phyloP scores from a whole-genome alignment of 2,329 filamentous ascomycete genomes.

The Cylindrodendrum hubeiense region DNA sequence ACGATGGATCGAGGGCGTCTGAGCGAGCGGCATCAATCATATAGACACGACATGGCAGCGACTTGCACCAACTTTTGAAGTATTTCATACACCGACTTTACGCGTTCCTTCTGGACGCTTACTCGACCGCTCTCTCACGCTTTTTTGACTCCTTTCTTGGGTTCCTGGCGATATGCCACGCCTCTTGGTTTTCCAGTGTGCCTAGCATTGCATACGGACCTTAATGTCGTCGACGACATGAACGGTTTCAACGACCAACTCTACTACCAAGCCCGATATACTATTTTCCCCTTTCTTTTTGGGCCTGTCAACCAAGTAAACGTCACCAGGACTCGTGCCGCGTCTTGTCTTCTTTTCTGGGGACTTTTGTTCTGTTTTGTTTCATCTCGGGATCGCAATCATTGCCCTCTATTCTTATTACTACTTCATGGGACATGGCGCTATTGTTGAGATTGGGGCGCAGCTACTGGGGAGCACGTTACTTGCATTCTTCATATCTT shows the following conservation, averaged over 20 bases:
- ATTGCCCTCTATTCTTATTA: conserved; percentile 27
- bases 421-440: conserved; percentile 45
- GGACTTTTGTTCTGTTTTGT: conserved; percentile 24
- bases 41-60: conserved; percentile 50
- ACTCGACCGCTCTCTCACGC: conserved; percentile 36
- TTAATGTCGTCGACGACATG: conserved; percentile 5
- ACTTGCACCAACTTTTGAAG: conserved; percentile 39
- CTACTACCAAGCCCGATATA: background rate
- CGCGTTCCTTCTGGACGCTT: conserved; percentile 28
- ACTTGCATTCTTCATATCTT: conserved; percentile 28
- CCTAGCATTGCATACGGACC: conserved; percentile 17
- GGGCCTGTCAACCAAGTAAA: conserved; percentile 5
- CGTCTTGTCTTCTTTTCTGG: conserved; percentile 3
- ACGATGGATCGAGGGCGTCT: conserved; percentile 42
- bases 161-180: conserved; percentile 19
- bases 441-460: conserved; percentile 42
- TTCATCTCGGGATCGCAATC: conserved; percentile 35
- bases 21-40: conserved; percentile 42
- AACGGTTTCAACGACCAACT: background rate
- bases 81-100: conserved; percentile 32
- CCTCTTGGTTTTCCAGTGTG: conserved; percentile 21
- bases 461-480: conserved; percentile 16
- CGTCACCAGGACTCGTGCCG: conserved; percentile 25
- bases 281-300: conserved; percentile 13
- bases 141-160: conserved; percentile 34